Percentiles rank a stretch among this genome's conserved stretches.
Conservation (phyloP, 2,329 filamentous ascomycete species). For the Drechslerella coelobrocha region DNA sequence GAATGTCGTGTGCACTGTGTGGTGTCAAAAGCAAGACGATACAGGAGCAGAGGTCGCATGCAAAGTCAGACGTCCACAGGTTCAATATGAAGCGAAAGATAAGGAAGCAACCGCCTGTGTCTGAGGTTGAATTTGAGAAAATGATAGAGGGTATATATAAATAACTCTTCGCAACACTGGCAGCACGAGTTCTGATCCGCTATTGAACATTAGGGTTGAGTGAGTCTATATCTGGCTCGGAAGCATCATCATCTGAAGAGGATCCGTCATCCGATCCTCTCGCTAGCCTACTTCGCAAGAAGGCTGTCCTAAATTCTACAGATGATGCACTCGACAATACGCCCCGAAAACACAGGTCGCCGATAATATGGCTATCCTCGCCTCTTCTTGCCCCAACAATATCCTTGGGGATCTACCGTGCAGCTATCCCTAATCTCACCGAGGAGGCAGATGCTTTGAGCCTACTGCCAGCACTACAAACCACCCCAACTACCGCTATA, state of each 20-base stretch:
- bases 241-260: constrained; percentile 73
- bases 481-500: constrained; percentile 72
- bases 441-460: constrained; percentile 70
- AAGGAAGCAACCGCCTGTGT: constrained; percentile 73
- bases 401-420: constrained; percentile 84
- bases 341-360: constrained; percentile 68
- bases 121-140: constrained; percentile 84
- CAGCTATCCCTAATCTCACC: constrained; percentile 77
- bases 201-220: constrained; percentile 69
- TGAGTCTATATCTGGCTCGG: constrained; percentile 87
- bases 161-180: not conserved
- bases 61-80: constrained; percentile 86
- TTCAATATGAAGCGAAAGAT: constrained; percentile 96
- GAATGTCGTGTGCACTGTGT: constrained; percentile 84
- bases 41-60: constrained; percentile 82
- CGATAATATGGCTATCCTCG: constrained; percentile 84
- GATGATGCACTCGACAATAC: constrained; percentile 61
- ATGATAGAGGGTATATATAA: constrained; percentile 68
- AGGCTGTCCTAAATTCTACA: constrained; percentile 71
- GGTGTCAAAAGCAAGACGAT: constrained; percentile 73
- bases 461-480: constrained; percentile 64
- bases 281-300: constrained; percentile 61
- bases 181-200: not conserved
- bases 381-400: constrained; percentile 75
- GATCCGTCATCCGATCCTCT: constrained; percentile 61